Evolutionary conservation across 2,329 filamentous ascomycete species (phyloP), one percentile per base, ranked within the genome.

Genomic region (Trichoderma hamatum): DNA sequence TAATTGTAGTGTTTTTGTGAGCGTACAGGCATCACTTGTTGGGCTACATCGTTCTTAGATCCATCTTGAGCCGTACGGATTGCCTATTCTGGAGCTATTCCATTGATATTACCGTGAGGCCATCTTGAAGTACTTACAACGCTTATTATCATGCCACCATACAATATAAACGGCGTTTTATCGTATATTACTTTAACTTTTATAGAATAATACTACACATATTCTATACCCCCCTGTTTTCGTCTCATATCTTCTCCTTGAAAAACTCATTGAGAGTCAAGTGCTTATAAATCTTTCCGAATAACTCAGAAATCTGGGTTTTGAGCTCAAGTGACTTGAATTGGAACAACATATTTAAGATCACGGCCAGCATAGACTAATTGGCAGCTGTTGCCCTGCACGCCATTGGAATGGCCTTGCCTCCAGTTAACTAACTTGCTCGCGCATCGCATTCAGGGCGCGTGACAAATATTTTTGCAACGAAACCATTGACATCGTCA

Each of bases 71-170:
- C 28, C n/a, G 26, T 30, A 61, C 59, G 11, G 61, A 1, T 16
- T 1, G n/a, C 10, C 13, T 6, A 32, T 26, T 14, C 34, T 34
- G 59, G 52, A 3, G n/a, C n/a, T 13, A 71, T 43, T 5, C 14
- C 68, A 5, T 69, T 54, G 13, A 72, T 46, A 43, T 71, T 70
- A 14, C 69, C 69, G 49, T 64, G n/a, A 39, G 67, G 30, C 70
- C 70, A 58, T 32, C 70, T 52, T n/a, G 32, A 55, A 16, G 56
- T 7, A 11, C 67, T 43, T 14, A 67, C 21, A 13, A 30, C 13
- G 10, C 13, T 28, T 26, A 51, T 39, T 2, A 51, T 55, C 0
- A 71, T 30, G 30, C 6, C 6, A 30, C 28, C 6, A 30, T 6
- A 6, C 6, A 30, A 30, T 30, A 3, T 30, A 30, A 30, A 3